Base-by-base conservation (phyloP, 164 flowering plant species). In the Sedum album region DNA sequence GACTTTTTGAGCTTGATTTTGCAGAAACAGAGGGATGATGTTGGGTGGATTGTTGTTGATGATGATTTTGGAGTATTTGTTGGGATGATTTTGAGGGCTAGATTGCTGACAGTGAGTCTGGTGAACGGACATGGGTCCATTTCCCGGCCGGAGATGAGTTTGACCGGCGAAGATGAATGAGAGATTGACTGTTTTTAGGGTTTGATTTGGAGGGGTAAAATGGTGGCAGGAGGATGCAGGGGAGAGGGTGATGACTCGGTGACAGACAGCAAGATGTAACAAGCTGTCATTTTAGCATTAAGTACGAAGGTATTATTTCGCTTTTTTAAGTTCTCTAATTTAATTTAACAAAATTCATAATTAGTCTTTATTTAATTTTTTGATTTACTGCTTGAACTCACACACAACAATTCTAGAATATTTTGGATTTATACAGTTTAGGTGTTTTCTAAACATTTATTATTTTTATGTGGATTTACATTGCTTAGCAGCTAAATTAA, bases 51-150 rank as follows among this genome's bases (percentile, higher is more conserved):
- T 17, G 76, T 84, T 36, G 57, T 13, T 44, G 48, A 44, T 17
- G 46, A 41, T 9, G 48, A 6, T 2, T 84, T 83, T 0, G 91
- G 86, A 49, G 82, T 86, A 3, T 87, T 53, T 0, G 93, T 84
- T 5, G 85, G 80, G 15, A 93, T 89, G 6, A 85, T 66, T 69
- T 86, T 89, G 23, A 89, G 74, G 13, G 91, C 93, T 0, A 89
- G 80, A 62, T 83, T 85, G 44, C 84, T 82, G 0, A 89, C 86
- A 13, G 85, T 79, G 13, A 89, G 75, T 30, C 93, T 84, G 8
- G 88, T 87, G 79, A 87, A 89, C 9, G 89, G 93, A 72, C 96
- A 89, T 0, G 96, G 93, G 75, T 89, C 96, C 96, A 89, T 89
- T 6, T 17, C 31, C 31, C 48, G 39, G 66, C 30, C 7, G 46